Conservation (phyloP, 2,329 filamentous ascomycete genomes). For the Paecilomyces niveus region DNA sequence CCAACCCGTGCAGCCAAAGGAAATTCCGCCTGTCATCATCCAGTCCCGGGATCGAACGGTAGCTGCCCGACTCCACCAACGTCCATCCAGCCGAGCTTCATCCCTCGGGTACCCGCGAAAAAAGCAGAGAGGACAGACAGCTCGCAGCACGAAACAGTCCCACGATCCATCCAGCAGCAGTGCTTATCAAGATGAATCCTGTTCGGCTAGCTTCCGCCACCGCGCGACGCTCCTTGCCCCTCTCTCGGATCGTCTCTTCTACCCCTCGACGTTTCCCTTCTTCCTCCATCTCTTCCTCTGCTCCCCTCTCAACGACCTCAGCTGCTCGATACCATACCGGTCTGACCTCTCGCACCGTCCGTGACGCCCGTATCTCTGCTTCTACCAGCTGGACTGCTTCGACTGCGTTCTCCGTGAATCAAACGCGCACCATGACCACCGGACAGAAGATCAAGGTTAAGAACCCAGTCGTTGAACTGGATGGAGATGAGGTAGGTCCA, state of each 20-base stretch:
- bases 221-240: slow-evolving; percentile 24
- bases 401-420: slow-evolving; percentile 16
- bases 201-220: slow-evolving; percentile 34
- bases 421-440: slow-evolving; percentile 41
- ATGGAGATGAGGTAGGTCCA: slow-evolving; percentile 60
- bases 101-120: slow-evolving; percentile 23
- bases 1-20: not conserved
- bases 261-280: slow-evolving; percentile 7
- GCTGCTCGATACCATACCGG: not conserved
- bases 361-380: slow-evolving; percentile 7
- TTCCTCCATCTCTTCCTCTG: slow-evolving; percentile 12
- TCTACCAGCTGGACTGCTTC: slow-evolving; percentile 16
- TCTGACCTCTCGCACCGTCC: slow-evolving; percentile 11
- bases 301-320: not conserved
- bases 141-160: slow-evolving; percentile 1
- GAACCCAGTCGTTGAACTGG: slow-evolving; percentile 96
- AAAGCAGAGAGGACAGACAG: slow-evolving; percentile 11
- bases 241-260: slow-evolving; percentile 17
- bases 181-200: slow-evolving; percentile 22
- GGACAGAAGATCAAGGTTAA: slow-evolving; percentile 93
- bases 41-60: slow-evolving; percentile 3
- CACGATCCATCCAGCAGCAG: slow-evolving; percentile 1
- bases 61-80: slow-evolving; percentile 18
- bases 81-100: slow-evolving; percentile 28
- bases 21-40: slow-evolving; percentile 1